Evolutionary conservation across 208 protist genomes (phyloP).

Genomic region (Vickermania ingenoplastis): DNA sequence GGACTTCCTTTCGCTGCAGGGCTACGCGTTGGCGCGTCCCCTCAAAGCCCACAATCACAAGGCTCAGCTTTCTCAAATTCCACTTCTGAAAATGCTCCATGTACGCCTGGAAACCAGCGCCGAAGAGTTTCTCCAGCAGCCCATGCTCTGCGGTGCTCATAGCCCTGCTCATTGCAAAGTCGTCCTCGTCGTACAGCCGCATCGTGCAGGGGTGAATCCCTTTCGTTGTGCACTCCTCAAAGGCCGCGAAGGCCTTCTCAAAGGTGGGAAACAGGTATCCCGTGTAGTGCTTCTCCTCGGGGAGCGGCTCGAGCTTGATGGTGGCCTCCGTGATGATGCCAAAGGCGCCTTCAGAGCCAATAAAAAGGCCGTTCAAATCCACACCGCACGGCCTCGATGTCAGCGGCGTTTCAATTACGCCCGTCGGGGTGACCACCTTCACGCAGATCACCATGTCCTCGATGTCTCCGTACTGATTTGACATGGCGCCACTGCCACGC

Average conservation of each 20-base stretch:
- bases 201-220: slow-evolving; percentile 80
- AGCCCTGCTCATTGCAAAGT: slow-evolving; percentile 82
- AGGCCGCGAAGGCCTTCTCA: slow-evolving; percentile 74
- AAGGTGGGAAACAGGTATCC: slow-evolving; percentile 88
- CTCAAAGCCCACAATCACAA: slow-evolving; percentile 85
- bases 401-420: slow-evolving; percentile 75
- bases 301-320: slow-evolving; percentile 83
- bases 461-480: slow-evolving; percentile 93
- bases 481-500: slow-evolving; percentile 91
- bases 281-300: slow-evolving; percentile 73
- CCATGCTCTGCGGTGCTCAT: slow-evolving; percentile 61
- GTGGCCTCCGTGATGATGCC: slow-evolving; percentile 91
- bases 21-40: slow-evolving; percentile 52
- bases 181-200: slow-evolving; percentile 89
- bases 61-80: slow-evolving; percentile 60
- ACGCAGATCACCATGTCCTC: slow-evolving; percentile 90
- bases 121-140: slow-evolving; percentile 35
- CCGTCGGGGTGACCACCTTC: slow-evolving; percentile 88
- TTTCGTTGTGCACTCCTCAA: slow-evolving; percentile 72
- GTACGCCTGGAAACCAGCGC: slow-evolving; percentile 56
- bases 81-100: slow-evolving; percentile 48
- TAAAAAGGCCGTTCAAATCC: slow-evolving; percentile 87
- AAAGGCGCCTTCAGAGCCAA: slow-evolving; percentile 90
- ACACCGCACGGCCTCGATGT: slow-evolving; percentile 77
- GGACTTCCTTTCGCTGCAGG: slow-evolving; percentile 55